Percentiles rank a stretch among this genome's conserved stretches.
Conservation (phyloP, 2,329 filamentous ascomycete species). For the Tricladium varicosporioides region DNA sequence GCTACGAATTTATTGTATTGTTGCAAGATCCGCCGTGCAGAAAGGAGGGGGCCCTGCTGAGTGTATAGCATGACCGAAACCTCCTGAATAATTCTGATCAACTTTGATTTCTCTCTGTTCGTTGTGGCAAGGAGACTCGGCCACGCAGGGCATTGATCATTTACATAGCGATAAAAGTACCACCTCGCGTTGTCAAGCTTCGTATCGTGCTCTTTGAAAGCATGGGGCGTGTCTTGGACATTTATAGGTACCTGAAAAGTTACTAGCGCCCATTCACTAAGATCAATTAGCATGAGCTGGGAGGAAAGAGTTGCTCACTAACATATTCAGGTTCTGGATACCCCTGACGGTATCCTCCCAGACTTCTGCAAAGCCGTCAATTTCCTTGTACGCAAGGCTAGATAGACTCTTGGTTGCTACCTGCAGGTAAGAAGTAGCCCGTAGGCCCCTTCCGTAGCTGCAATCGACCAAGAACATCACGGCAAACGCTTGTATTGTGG, state of each 20-base stretch:
- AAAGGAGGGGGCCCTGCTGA: constrained; percentile 14
- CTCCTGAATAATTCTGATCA: constrained; percentile 30
- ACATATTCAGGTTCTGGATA: constrained; percentile 35
- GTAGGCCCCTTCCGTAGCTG: constrained; percentile 26
- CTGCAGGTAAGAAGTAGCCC: constrained; percentile 30
- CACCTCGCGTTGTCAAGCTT: constrained; percentile 24
- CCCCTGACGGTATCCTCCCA: constrained; percentile 33
- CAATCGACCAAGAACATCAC: constrained; percentile 34
- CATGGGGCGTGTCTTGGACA: constrained; percentile 7
- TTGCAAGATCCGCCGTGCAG: constrained; percentile 24
- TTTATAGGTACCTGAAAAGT: constrained; percentile 30
- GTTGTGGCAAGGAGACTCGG: constrained; percentile 30
- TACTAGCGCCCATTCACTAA: constrained; percentile 35
- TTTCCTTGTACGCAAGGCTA: constrained; percentile 13
- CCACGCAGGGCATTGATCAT: constrained; percentile 20
- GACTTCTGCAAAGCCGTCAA: constrained; percentile 26
- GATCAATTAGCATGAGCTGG: constrained; percentile 20
- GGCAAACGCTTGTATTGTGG: constrained; percentile 32
- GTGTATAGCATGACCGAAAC: constrained; percentile 28
- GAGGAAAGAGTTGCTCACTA: constrained; percentile 14
- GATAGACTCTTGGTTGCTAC: constrained; percentile 27
- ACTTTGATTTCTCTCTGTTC: constrained; percentile 32
- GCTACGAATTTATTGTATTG: constrained; percentile 29
- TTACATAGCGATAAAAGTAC: constrained; percentile 27
- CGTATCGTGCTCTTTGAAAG: constrained; percentile 15